These are phyloP conservation scores for Solanum piurae DNA, from an alignment of 257 asterid genomes.

Conservation along the genomic window DNA sequence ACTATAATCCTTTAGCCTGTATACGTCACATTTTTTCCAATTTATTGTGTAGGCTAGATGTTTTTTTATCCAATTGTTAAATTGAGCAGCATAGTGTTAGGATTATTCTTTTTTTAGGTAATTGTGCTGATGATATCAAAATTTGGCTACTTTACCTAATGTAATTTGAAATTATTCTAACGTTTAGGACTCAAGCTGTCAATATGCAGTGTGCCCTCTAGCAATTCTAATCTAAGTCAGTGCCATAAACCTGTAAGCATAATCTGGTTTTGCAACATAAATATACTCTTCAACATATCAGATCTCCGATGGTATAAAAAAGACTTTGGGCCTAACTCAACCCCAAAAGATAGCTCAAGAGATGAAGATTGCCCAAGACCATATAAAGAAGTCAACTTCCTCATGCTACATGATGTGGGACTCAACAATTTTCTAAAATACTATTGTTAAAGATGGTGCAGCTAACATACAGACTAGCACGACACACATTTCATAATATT, in stretches of 20 bases:
- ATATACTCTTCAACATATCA: background rate
- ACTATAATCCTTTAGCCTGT: background rate
- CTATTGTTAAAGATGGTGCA: background rate
- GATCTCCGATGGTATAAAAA: background rate
- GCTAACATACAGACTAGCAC: background rate
- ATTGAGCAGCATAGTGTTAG: background rate
- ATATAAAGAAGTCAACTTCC: background rate
- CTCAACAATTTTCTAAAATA: background rate
- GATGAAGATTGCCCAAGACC: background rate
- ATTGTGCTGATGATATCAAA: background rate
- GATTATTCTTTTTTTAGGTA: background rate
- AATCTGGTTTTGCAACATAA: background rate
- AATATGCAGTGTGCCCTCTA: background rate
- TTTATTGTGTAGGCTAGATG: background rate
- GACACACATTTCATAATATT: background rate
- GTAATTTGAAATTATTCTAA: background rate
- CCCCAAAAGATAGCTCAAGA: background rate
- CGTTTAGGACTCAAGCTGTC: background rate
- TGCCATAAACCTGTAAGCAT: background rate
- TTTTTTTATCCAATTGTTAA: background rate
- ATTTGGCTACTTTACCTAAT: background rate
- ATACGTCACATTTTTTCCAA: background rate
- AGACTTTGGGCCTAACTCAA: background rate
- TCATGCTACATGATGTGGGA: background rate
- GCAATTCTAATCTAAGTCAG: background rate